Evolutionary conservation across 2,329 filamentous ascomycete genomes (phyloP).

Genomic region (Colletotrichum chrysophilum): DNA sequence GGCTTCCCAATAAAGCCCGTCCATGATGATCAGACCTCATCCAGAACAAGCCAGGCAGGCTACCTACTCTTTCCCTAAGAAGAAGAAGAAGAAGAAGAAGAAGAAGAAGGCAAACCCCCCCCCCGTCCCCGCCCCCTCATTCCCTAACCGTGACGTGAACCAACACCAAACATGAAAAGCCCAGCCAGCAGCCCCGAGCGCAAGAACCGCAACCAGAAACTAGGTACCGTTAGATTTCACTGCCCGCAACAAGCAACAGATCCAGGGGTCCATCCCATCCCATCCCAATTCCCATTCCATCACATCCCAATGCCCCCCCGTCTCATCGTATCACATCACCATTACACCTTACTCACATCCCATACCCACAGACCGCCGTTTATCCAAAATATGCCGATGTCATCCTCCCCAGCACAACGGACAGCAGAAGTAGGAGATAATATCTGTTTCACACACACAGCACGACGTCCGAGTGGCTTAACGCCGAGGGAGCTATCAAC

Average conservation of each 20-base stretch:
- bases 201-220: neutral
- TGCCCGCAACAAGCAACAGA: neutral
- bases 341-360: neutral
- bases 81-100: neutral
- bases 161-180: neutral
- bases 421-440: neutral
- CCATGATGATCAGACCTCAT: neutral
- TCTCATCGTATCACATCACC: neutral
- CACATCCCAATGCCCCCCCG: neutral
- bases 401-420: neutral
- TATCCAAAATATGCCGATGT: neutral
- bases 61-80: neutral
- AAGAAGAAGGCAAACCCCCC: too few species aligned
- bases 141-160: neutral
- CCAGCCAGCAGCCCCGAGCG: neutral
- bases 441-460: neutral
- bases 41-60: neutral
- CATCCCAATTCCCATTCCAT: neutral
- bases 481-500: neutral
- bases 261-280: neutral
- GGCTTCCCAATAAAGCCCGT: neutral
- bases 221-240: neutral
- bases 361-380: neutral
- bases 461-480: conserved; percentile 3
- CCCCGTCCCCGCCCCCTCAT: neutral